Evolutionary conservation across 225 moss, liverwort and hornwort species (phyloP), one percentile per base, ranked within the genome.

Genomic region (Lunularia cruciata): DNA sequence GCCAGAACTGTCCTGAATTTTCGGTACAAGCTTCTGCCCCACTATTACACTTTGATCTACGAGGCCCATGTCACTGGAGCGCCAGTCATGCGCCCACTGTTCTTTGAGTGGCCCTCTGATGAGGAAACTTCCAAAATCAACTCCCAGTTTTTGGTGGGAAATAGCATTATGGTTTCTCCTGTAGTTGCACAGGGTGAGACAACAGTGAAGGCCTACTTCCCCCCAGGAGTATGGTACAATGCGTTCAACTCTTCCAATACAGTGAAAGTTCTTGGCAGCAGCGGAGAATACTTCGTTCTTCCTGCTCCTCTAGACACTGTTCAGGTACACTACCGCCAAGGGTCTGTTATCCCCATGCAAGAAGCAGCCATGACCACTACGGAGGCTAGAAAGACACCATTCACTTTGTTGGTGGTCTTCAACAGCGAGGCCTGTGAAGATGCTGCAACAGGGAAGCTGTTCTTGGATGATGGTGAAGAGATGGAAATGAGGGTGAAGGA

Each of bases 381-480:
- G 4, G 23, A 40, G 40, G 76, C 64, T 5, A 39, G 68, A 16
- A 65, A 53, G 57, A 76, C 63, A 15, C 76, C 80, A 3, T 76
- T 76, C 72, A 69, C 72, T 3, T 34, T 81, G 47, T 5, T 81
- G 1, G 65, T 77, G 34, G 69, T 69, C 8, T 61, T 76, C 31
- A 57, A 47, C n/a, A 51, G 66, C 6, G 56, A 67, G 1, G 2
- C 32, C 15, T 0, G 5, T 6, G 67, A 67, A 19, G 51, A 33
- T 22, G 40, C 34, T 0, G 83, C 92, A 0, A 58, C 28, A 3
- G 89, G 91, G 4, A 69, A 75, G 22, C 25, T 89, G 1, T 94
- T 86, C 69, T 75, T 95, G 55, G 92, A 95, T 53, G 79, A 83
- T 1, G 92, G 89, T 8, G 86, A 95, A 38, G 86, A 89, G 14